Conservation (phyloP, 169 alveolate species). For the Pseudocohnilembus persalinus region DNA sequence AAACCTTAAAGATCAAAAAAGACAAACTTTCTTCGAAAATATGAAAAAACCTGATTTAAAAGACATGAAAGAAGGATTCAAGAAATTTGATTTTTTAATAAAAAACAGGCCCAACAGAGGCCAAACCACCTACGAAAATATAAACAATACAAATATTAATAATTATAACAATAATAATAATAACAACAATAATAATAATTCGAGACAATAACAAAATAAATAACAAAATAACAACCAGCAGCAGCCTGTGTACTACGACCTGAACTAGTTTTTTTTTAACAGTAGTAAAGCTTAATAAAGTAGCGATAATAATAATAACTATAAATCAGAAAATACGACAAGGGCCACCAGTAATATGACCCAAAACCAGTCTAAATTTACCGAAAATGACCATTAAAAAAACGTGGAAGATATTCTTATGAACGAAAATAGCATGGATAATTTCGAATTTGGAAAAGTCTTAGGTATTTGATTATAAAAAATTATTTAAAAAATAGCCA, state of each 20-base stretch:
- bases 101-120: conserved; percentile 3
- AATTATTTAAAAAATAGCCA: too few relatives aligned
- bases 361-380: background rate
- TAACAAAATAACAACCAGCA: background rate
- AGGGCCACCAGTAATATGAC: background rate
- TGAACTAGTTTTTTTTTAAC: background rate
- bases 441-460: conserved; percentile 16
- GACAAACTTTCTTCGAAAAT: conserved; percentile 3
- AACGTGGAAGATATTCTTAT: background rate
- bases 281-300: background rate
- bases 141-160: background rate
- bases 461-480: conserved; percentile 1
- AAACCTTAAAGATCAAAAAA: background rate
- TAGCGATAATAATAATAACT: background rate
- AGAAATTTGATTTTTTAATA: conserved; percentile 10
- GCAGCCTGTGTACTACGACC: background rate
- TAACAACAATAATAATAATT: background rate
- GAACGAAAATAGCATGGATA: background rate
- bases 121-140: conserved; percentile 1
- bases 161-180: background rate
- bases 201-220: background rate
- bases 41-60: background rate
- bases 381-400: background rate
- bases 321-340: background rate
- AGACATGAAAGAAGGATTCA: conserved; percentile 11